Conservation (phyloP, 2,329 filamentous ascomycete species). For the Sporothrix curviconia region DNA sequence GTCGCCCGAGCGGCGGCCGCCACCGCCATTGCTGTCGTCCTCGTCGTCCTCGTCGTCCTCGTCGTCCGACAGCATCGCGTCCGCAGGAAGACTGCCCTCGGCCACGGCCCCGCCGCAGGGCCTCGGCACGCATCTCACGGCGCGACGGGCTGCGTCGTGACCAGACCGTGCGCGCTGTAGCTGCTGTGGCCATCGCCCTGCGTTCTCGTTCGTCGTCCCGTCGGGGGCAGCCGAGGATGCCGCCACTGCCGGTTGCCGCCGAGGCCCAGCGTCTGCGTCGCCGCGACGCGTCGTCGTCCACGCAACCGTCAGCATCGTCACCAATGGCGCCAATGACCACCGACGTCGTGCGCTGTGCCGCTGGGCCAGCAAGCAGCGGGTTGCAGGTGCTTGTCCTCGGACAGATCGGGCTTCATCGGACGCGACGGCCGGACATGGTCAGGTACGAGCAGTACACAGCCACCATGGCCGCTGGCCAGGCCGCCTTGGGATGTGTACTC, state of each 20-base stretch:
- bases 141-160: constrained; percentile 80
- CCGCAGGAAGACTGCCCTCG: constrained; percentile 84
- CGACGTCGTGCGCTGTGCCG: constrained; percentile 83
- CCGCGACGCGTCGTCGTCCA: constrained; percentile 96
- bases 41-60: constrained; percentile 59
- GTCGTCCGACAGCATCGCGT: constrained; percentile 72
- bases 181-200: background rate
- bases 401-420: constrained; percentile 96
- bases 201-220: constrained; percentile 57
- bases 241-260: constrained; percentile 53
- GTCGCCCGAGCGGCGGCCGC: constrained; percentile 62
- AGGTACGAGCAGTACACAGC: constrained; percentile 97
- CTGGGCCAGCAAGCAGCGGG: constrained; percentile 74
- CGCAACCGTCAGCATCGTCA: constrained; percentile 93
- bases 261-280: constrained; percentile 78
- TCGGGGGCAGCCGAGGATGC: constrained; percentile 56
- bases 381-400: constrained; percentile 90
- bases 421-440: constrained; percentile 93
- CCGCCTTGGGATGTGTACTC: constrained; percentile 89
- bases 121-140: constrained; percentile 88
- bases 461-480: constrained; percentile 93
- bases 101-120: constrained; percentile 86
- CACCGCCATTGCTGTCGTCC: constrained; percentile 57
- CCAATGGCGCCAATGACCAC: constrained; percentile 87
- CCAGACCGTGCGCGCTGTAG: constrained; percentile 58